A percentile compares a stretch with the other conserved stretches of the same genome.
These are phyloP conservation scores for Uronychia binucleata DNA, from an alignment of 73 alveolate species.

Conservation along the genomic window DNA sequence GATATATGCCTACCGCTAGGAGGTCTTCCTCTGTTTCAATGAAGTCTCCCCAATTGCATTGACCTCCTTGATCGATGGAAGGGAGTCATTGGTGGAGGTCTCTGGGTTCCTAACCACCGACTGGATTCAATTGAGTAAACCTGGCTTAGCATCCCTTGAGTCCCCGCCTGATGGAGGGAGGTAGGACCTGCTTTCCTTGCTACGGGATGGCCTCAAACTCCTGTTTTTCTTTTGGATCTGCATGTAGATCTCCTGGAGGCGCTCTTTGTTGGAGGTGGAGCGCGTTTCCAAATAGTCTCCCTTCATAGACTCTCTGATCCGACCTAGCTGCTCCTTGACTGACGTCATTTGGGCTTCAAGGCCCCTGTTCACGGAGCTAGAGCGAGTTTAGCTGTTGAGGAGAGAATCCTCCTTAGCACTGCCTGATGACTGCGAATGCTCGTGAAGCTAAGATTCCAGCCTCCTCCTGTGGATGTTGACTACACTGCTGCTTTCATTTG, in stretches of 20 bases:
- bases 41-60: neutral
- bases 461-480: neutral
- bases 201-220: neutral
- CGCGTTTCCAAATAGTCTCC: neutral
- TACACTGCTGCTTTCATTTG: neutral
- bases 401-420: neutral
- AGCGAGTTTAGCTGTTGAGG: neutral
- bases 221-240: neutral
- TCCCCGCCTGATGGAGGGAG: neutral
- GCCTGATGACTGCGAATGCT: neutral
- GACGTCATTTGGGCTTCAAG: neutral
- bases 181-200: neutral
- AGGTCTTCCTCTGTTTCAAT: neutral
- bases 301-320: neutral
- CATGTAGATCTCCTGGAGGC: neutral
- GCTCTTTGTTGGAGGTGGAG: neutral
- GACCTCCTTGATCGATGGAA: neutral
- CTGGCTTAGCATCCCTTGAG: neutral
- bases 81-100: neutral
- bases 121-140: neutral
- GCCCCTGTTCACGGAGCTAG: neutral
- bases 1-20: neutral
- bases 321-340: neutral
- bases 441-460: neutral
- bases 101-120: neutral